Evolutionary conservation across 2,329 filamentous ascomycete genomes (phyloP).

Genomic region (Exophiala oligosperma): DNA sequence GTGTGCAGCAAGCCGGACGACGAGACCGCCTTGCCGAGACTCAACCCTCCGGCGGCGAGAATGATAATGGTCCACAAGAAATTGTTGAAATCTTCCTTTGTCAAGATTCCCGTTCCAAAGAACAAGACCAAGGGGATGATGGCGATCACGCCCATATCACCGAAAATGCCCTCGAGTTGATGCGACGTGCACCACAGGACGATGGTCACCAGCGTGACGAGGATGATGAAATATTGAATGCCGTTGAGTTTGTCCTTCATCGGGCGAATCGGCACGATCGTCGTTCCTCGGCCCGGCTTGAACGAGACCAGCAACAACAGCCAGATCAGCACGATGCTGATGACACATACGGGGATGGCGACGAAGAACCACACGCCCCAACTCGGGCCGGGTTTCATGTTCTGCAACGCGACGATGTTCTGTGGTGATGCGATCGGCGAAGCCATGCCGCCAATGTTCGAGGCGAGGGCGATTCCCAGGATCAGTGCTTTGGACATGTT

Average conservation of each 20-base stretch:
- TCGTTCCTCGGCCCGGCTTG: conserved; percentile 78
- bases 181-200: conserved; percentile 89
- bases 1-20: conserved; percentile 90
- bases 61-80: conserved; percentile 99
- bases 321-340: conserved; percentile 89
- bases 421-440: conserved; percentile 97
- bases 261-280: conserved; percentile 86
- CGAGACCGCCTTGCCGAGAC: conserved; percentile 89
- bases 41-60: conserved; percentile 87
- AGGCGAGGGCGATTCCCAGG: conserved; percentile 89
- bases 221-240: conserved; percentile 87
- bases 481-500: conserved; percentile 94
- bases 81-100: conserved; percentile 99
- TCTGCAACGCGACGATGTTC: conserved; percentile 93
- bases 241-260: conserved; percentile 86
- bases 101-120: conserved; percentile 93
- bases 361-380: conserved; percentile 99
- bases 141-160: conserved; percentile 97
- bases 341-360: conserved; percentile 84
- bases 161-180: conserved; percentile 81
- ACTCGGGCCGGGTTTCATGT: conserved; percentile 87
- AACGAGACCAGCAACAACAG: conserved; percentile 80
- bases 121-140: conserved; percentile 95
- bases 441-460: conserved; percentile 93
- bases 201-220: conserved; percentile 82